These are phyloP conservation scores for Petrea volubilis DNA, from an alignment of 257 asterid species.

Conservation along the genomic window DNA sequence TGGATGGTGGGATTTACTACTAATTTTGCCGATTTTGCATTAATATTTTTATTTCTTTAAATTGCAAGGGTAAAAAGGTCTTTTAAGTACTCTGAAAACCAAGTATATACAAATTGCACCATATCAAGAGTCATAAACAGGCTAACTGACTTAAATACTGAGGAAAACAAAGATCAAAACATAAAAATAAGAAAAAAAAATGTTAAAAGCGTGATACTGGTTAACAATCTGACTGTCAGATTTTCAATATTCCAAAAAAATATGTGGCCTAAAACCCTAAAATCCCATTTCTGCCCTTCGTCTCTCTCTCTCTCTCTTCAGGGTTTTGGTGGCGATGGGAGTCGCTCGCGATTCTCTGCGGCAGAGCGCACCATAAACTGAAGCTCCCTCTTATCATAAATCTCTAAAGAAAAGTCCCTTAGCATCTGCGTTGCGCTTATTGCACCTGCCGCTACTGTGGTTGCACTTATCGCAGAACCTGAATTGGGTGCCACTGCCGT, in stretches of 20 bases:
- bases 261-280: slow-evolving; percentile 20
- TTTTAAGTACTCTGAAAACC: not conserved
- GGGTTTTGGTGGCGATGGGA: slow-evolving; percentile 51
- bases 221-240: not conserved
- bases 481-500: slow-evolving; percentile 43
- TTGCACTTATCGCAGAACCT: slow-evolving; percentile 19
- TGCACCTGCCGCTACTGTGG: slow-evolving; percentile 22
- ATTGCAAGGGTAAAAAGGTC: not conserved
- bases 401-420: slow-evolving; percentile 62
- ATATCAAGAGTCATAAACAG: not conserved
- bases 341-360: slow-evolving; percentile 28
- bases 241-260: not conserved
- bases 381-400: slow-evolving; percentile 70
- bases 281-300: not conserved
- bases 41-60: not conserved
- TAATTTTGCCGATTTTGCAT: not conserved
- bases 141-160: not conserved
- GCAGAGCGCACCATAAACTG: slow-evolving; percentile 67
- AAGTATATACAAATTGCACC: slow-evolving; percentile 12
- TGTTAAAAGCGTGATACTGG: not conserved
- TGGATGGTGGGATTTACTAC: not conserved
- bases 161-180: not conserved
- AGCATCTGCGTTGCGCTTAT: slow-evolving; percentile 43
- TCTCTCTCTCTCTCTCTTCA: not conserved
- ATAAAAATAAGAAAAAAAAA: not conserved